phyloP scores from a whole-genome alignment of 805 yeast species.

The Schwanniomyces yamadae region DNA sequence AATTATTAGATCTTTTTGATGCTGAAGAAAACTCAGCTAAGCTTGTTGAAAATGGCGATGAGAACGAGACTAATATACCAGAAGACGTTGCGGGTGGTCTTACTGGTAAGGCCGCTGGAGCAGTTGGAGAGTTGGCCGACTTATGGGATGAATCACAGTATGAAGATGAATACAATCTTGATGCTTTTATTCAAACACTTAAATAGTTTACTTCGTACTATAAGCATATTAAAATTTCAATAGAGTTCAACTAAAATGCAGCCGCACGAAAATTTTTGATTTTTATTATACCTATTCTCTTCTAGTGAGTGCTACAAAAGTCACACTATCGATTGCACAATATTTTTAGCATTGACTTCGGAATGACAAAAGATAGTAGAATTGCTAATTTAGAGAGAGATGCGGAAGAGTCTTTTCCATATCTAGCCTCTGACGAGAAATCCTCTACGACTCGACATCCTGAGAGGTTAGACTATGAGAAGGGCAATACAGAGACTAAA shows the following conservation, averaged over 20 bases:
- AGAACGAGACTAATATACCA: conserved; percentile 32
- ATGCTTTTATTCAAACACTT: conserved; percentile 82
- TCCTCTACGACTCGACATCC: conserved; percentile 51
- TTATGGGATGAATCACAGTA: conserved; percentile 96
- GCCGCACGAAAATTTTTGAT: not conserved
- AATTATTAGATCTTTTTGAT: conserved; percentile 83
- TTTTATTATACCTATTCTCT: conserved; percentile 6
- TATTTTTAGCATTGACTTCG: not conserved
- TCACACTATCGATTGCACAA: too few species aligned
- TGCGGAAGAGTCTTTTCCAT: conserved; percentile 59
- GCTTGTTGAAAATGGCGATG: conserved; percentile 24
- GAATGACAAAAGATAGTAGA: conserved; percentile 6
- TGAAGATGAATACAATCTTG: conserved; percentile 94
- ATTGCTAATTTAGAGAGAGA: conserved; percentile 43
- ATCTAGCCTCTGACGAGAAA: conserved; percentile 70
- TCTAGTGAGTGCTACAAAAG: too few species aligned
- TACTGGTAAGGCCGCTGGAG: conserved; percentile 76
- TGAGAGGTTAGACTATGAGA: conserved; percentile 20
- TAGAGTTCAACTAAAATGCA: too few species aligned
- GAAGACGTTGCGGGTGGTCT: conserved; percentile 72
- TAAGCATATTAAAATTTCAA: conserved; percentile 5
- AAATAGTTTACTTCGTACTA: conserved; percentile 29
- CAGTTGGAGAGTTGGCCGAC: conserved; percentile 85
- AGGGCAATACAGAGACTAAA: conserved; percentile 5
- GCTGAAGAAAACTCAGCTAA: conserved; percentile 54